Conservation (phyloP, 2,329 filamentous ascomycete genomes). For the Camillea tinctor region DNA sequence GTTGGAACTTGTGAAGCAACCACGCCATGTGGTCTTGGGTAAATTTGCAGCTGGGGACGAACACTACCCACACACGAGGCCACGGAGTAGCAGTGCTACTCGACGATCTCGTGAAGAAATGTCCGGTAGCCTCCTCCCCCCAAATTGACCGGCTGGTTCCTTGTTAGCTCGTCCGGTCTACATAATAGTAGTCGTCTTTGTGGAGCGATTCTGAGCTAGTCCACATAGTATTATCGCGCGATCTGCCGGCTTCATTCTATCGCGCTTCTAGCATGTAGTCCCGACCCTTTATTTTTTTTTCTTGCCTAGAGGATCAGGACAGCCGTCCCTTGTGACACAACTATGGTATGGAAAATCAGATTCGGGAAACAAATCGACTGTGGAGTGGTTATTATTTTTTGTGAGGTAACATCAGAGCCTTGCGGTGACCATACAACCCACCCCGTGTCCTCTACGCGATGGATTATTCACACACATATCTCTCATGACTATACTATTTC, state of each 20-base stretch:
- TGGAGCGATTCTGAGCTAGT: slow-evolving; percentile 13
- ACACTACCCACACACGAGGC: slow-evolving; percentile 2
- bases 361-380: slow-evolving; percentile 16
- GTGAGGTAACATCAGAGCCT: slow-evolving; percentile 15
- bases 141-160: slow-evolving; percentile 21
- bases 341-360: slow-evolving; percentile 14
- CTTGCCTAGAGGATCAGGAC: background rate
- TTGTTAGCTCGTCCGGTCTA: slow-evolving; percentile 12
- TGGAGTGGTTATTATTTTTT: slow-evolving; percentile 9
- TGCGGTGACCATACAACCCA: slow-evolving; percentile 2
- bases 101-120: slow-evolving; percentile 18
- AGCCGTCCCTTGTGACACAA: slow-evolving; percentile 13
- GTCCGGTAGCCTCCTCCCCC: slow-evolving; percentile 20
- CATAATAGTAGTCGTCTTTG: slow-evolving; percentile 5
- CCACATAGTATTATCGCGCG: slow-evolving; percentile 12
- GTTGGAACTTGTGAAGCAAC: slow-evolving; percentile 25
- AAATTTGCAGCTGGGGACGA: slow-evolving; percentile 23
- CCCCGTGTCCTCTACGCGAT: background rate
- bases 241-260: slow-evolving; percentile 20
- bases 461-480: background rate
- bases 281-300: background rate
- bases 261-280: background rate
- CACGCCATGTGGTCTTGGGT: slow-evolving; percentile 30
- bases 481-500: slow-evolving; percentile 8
- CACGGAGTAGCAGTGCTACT: slow-evolving; percentile 10